Base-by-base conservation (phyloP, 768 basidiomycete species). In the Mycena leptocephala region DNA sequence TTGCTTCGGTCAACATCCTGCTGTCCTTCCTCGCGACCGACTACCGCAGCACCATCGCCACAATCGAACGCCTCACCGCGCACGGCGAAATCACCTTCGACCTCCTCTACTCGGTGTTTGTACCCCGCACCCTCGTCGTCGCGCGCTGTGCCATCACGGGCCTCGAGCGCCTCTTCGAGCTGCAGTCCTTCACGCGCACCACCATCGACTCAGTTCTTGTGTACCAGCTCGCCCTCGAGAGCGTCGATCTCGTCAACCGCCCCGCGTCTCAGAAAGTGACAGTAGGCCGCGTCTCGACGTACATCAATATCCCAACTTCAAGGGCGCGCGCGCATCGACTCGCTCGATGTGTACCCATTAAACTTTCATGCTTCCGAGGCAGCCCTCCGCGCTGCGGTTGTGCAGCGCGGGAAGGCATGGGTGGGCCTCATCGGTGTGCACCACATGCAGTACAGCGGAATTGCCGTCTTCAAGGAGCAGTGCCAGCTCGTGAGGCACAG, bases 81-180 rank as follows among this genome's bases (percentile, higher is more conserved):
- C 90, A 92, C 75, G 86, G 84, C 16, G 92, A 93, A 79, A 93
- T 93, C 77, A 90, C 90, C 4, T 92, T 87, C 78, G 88, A 90
- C 16, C 85, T 91, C 39, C 85, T 93, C 62, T 89, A 91, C 79
- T 85, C 89, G 18, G 86, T 94, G 74, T 87, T 92, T 56, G 87
- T 92, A 20, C 92, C 92, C 0, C 85, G 89, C 33, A 87, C 89
- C 24, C 81, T 90, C 59, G 83, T 93, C 78, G 86, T 90, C 35
- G 87, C 89, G 2, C 86, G 82, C 16, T 93, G 93, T 81, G 87
- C 90, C 24, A 84, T 90, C 56, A 92, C 92, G 0, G 88, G 88
- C 26, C 89, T 89, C 30, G 88, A 88, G 0, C 87, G 90, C 32
- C 86, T 91, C 5, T 88, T 92, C 80, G 84, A 87, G 66, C 84